phyloP scores from a whole-genome alignment of 2,329 filamentous ascomycete genomes.

The Pleoardoris graminearum region DNA sequence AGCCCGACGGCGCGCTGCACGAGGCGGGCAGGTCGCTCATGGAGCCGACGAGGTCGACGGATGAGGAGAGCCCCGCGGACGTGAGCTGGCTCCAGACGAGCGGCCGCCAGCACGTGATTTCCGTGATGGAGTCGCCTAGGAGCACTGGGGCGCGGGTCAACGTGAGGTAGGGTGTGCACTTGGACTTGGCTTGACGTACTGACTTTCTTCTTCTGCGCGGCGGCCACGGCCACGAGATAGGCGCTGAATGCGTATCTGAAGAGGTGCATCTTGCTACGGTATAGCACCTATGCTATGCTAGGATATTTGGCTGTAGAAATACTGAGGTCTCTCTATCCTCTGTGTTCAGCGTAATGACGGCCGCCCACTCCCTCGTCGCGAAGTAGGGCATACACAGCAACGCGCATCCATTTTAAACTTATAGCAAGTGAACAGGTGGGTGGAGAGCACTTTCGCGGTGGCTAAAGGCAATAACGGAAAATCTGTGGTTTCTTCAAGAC shows the following conservation, averaged over 20 bases:
- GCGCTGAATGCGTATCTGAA: background rate
- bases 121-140: slow-evolving; percentile 2
- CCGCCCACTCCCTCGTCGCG: too few species aligned
- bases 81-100: slow-evolving; percentile 1
- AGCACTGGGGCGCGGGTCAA: background rate
- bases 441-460: background rate
- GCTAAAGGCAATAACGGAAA: background rate
- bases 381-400: too few species aligned
- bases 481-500: too few species aligned
- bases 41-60: background rate
- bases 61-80: background rate
- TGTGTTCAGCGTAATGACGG: too few species aligned
- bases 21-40: background rate
- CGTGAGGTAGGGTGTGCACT: background rate
- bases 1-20: background rate
- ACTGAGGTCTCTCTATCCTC: background rate
- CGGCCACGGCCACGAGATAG: background rate
- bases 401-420: too few species aligned
- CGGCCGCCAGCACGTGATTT: slow-evolving; percentile 4
- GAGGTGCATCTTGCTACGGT: background rate
- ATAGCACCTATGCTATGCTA: background rate
- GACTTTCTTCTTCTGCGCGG: slow-evolving; percentile 2
- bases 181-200: background rate
- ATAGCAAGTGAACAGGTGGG: background rate
- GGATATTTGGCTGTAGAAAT: background rate